A percentile compares a stretch with the other conserved stretches of the same genome.
Conservation (phyloP, 2,329 filamentous ascomycete genomes). For the Nemania serpens region DNA sequence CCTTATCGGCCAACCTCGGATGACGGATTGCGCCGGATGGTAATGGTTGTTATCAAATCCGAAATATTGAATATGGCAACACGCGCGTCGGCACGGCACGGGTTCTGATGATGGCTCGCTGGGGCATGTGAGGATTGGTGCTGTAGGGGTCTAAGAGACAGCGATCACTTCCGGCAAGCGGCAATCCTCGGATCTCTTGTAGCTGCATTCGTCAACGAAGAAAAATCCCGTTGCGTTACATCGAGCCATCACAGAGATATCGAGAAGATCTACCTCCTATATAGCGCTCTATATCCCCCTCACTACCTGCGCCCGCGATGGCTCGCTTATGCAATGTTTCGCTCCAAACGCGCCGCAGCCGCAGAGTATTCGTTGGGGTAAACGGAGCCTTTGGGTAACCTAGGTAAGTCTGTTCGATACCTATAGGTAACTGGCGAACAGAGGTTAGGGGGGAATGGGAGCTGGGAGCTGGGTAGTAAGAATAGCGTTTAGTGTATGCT, state of each 20-base stretch:
- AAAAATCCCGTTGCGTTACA: slow-evolving; percentile 35
- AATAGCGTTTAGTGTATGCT: too few relatives aligned
- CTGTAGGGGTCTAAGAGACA: slow-evolving; percentile 23
- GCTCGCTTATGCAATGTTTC: slow-evolving; percentile 19
- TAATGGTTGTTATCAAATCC: slow-evolving; percentile 22
- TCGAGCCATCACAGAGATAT: slow-evolving; percentile 31
- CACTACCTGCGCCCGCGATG: background rate
- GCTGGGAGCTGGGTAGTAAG: too few relatives aligned
- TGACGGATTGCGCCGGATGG: slow-evolving; percentile 37
- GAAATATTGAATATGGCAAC: slow-evolving; percentile 10
- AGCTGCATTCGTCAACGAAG: slow-evolving; percentile 24
- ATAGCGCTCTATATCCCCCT: slow-evolving; percentile 12
- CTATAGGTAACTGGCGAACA: background rate
- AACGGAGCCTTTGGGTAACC: background rate
- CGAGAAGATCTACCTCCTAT: slow-evolving; percentile 14
- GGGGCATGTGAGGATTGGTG: slow-evolving; percentile 27
- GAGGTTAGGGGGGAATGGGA: slow-evolving; percentile 2
- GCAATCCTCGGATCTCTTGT: slow-evolving; percentile 32
- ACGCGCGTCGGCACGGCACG: slow-evolving; percentile 24
- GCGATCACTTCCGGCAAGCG: slow-evolving; percentile 38
- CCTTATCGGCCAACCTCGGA: slow-evolving; percentile 16
- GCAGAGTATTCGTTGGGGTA: slow-evolving; percentile 20
- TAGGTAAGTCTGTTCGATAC: background rate
- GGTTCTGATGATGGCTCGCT: slow-evolving; percentile 35
- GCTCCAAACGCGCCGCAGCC: slow-evolving; percentile 24